Evolutionary conservation across 495 filamentous ascomycete genomes (phyloP), one percentile per base, ranked within the genome.

Genomic region (Penicillium manginii): DNA sequence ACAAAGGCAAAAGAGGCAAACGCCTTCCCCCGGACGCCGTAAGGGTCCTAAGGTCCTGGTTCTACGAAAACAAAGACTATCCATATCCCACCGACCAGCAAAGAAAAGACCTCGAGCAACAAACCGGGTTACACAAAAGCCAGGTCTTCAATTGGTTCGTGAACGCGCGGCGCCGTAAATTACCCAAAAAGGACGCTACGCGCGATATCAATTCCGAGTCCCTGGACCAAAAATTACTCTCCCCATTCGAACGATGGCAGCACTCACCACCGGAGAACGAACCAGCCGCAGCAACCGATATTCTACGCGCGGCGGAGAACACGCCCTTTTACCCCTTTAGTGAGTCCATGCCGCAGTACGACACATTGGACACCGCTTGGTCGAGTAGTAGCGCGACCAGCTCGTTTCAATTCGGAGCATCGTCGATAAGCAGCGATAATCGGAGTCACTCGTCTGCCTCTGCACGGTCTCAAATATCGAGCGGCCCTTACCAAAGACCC

Each of bases 261-360:
- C 73, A 85, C 67, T 90, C 88, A 52, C 89, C 89, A 2, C 88
- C 88, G 5, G 88, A 91, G 73, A 79, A 88, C 72, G 89, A 92
- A 82, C 85, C 88, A 43, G 89, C 88, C 52, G 80, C 84, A 15
- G 79, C 89, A 32, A 83, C 81, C 9, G 89, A 83, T 64, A 91
- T 92, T 71, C 83, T 85, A 12, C 81, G 84, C 47, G 88, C 88
- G 54, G 78, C 90, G 2, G 52, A 50, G 14, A 53, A 59, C 22
- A 35, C 47, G 19, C 52, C 59, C 4, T 47, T 49, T 21, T 56
- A 3, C 52, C 40, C 7, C 22, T 42, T 3, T 14, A 37, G 33
- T 26, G 35, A 50, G 1, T 19, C 43, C 17, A 19, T 31, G 2
- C 35, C 26, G 12, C 4, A 35, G 4, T 19, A n/a, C 4, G 12